phyloP scores from a whole-genome alignment of 192 early-diverging fungal species.

The Backusella psychrophila region DNA sequence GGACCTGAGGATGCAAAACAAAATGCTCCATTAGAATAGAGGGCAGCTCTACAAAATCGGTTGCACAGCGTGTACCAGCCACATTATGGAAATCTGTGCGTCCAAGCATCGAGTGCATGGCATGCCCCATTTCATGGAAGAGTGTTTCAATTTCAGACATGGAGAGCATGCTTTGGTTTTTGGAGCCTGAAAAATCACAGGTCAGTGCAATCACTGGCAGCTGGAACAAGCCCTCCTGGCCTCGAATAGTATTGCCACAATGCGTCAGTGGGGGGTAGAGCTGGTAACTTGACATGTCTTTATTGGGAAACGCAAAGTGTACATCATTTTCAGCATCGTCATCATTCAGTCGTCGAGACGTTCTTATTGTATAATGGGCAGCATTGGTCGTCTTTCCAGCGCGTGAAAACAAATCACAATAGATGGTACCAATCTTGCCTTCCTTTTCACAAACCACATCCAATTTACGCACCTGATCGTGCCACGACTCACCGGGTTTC shows the following conservation, averaged over 20 bases:
- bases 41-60: conserved; percentile 98
- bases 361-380: conserved; percentile 95
- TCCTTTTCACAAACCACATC: conserved; percentile 89
- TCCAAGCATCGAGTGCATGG: conserved; percentile 96
- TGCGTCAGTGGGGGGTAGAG: neutral
- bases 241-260: neutral
- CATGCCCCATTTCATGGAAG: conserved; percentile 99
- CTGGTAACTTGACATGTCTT: neutral
- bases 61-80: conserved; percentile 88
- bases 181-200: conserved; percentile 57
- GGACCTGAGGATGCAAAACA: conserved; percentile 68
- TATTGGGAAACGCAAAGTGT: conserved; percentile 26
- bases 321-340: conserved; percentile 57
- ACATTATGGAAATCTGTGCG: conserved; percentile 96
- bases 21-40: conserved; percentile 96
- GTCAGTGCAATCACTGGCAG: conserved; percentile 72
- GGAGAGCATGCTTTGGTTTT: conserved; percentile 61
- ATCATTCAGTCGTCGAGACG: conserved; percentile 84
- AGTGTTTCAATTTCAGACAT: conserved; percentile 91
- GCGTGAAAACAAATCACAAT: conserved; percentile 91
- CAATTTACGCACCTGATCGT: conserved; percentile 85
- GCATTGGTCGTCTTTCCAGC: conserved; percentile 75
- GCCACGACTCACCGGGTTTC: conserved; percentile 86
- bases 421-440: conserved; percentile 85
- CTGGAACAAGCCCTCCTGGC: conserved; percentile 51